phyloP scores from a whole-genome alignment of 768 basidiomycete genomes.

The Leccinum incarnatum region DNA sequence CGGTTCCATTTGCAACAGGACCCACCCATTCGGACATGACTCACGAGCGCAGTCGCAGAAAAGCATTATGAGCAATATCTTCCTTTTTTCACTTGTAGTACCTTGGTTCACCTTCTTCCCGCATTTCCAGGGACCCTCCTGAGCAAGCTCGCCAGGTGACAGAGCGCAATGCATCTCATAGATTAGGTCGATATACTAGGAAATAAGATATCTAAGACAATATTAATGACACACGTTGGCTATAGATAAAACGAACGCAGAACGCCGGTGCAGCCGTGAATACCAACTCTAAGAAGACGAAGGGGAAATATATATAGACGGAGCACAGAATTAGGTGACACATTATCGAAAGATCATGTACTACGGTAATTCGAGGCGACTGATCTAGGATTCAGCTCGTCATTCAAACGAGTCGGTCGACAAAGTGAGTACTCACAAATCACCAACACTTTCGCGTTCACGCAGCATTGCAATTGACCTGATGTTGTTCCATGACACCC shows the following conservation, averaged over 20 bases:
- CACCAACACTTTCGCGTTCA: neutral
- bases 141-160: neutral
- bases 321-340: neutral
- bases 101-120: neutral
- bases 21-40: too few species aligned
- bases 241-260: neutral
- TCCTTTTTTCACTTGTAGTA: neutral
- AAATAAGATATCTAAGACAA: neutral
- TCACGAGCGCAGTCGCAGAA: neutral
- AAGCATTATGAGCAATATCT: neutral
- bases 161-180: neutral
- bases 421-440: conserved; percentile 3
- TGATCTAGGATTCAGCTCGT: conserved; percentile 1
- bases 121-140: neutral
- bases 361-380: neutral
- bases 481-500: conserved; percentile 17
- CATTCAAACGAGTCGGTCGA: neutral
- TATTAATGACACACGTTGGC: neutral
- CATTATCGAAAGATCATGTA: neutral
- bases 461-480: conserved; percentile 1
- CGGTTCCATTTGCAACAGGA: too few species aligned
- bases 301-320: neutral
- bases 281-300: neutral
- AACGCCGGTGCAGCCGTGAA: neutral
- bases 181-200: neutral